Evolutionary conservation across 2,329 filamentous ascomycete genomes (phyloP).

Genomic region (Mycosphaerella arachidis): DNA sequence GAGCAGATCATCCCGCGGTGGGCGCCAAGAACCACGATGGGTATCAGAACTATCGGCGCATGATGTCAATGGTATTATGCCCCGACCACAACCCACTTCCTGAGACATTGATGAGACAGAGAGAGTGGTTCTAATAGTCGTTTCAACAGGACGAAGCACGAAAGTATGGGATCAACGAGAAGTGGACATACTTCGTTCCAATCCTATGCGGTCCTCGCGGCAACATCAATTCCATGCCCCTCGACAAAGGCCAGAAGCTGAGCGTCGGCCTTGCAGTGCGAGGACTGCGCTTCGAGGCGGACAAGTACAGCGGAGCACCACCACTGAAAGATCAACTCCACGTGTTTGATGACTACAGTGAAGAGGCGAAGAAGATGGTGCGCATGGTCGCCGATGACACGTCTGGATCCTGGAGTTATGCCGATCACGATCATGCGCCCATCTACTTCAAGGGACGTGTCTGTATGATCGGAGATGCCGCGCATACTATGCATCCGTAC

Average conservation of each 20-base stretch:
- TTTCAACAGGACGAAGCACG: conserved; percentile 18
- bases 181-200: conserved; percentile 29
- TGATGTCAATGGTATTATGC: conserved; percentile 21
- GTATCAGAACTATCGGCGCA: conserved; percentile 32
- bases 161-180: conserved; percentile 27
- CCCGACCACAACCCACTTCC: too few species aligned
- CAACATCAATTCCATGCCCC: conserved; percentile 32
- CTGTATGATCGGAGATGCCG: conserved; percentile 38
- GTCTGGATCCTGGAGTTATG: conserved; percentile 28
- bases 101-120: too few species aligned
- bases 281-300: conserved; percentile 21
- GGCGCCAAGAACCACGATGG: conserved; percentile 31
- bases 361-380: conserved; percentile 28
- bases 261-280: conserved; percentile 28
- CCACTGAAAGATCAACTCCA: conserved; percentile 13
- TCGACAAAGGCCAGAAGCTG: conserved; percentile 29
- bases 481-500: conserved; percentile 31
- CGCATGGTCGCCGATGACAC: conserved; percentile 28
- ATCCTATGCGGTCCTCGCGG: conserved; percentile 32
- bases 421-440: conserved; percentile 34
- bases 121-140: too few species aligned
- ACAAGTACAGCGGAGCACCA: conserved; percentile 8
- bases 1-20: conserved; percentile 30
- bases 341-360: conserved; percentile 27
- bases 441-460: conserved; percentile 29